A percentile compares a stretch with the other conserved stretches of the same genome.
Evolutionary conservation across 2,329 filamentous ascomycete species (phyloP).

Genomic region (Clarireedia paspali): DNA sequence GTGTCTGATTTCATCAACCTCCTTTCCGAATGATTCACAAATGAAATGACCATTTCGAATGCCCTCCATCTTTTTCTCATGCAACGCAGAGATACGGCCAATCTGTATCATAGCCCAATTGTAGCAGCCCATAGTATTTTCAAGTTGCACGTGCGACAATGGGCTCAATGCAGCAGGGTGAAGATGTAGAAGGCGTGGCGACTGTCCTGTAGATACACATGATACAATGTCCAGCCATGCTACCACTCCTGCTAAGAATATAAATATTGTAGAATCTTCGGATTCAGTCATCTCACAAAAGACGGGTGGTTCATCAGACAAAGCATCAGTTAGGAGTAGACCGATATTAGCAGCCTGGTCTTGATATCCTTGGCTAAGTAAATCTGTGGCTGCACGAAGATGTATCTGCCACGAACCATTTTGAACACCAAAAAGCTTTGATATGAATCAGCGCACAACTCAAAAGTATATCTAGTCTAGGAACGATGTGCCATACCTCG

Average conservation of each 20-base stretch:
- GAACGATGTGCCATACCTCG: constrained; percentile 29
- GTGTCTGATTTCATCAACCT: constrained; percentile 14
- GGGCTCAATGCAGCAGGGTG: constrained; percentile 33
- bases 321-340: not conserved
- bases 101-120: constrained; percentile 52
- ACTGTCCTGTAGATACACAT: constrained; percentile 37
- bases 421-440: constrained; percentile 36
- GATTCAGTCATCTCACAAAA: constrained; percentile 8
- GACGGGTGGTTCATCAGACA: not conserved
- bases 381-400: constrained; percentile 20
- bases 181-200: constrained; percentile 36
- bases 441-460: constrained; percentile 17
- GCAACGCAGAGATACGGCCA: constrained; percentile 44
- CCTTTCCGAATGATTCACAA: constrained; percentile 10
- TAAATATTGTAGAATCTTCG: constrained; percentile 36
- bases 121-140: constrained; percentile 45
- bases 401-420: constrained; percentile 21
- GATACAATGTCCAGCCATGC: constrained; percentile 44
- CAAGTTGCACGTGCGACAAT: constrained; percentile 34
- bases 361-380: constrained; percentile 12
- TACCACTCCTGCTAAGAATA: constrained; percentile 40
- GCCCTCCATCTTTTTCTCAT: constrained; percentile 47
- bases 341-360: constrained; percentile 1
- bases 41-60: constrained; percentile 22
- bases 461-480: constrained; percentile 26